Evolutionary conservation across 2,329 filamentous ascomycete genomes (phyloP), one percentile per base, ranked within the genome.

Genomic region (Diplodia mutila): DNA sequence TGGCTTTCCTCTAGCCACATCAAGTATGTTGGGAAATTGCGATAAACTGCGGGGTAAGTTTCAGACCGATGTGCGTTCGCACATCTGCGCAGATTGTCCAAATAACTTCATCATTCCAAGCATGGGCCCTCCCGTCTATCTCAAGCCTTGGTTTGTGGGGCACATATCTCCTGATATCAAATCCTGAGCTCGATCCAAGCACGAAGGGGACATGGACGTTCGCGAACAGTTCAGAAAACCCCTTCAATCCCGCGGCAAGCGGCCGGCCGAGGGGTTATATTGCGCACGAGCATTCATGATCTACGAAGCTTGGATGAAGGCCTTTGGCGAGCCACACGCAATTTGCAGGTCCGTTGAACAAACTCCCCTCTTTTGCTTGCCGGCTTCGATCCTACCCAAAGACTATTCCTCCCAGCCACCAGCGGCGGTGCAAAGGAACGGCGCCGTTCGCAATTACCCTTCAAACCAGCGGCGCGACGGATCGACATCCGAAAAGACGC

Each of bases 171-270:
- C 49, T 52, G 49, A 52, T 18, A 6, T 54, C 42, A 46, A 46
- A 46, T 11, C n/a, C 21, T 21, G 25, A 49, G 57, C 39, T 49
- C n/a, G 9, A 27, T 34, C 25, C 57, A 29, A 32, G 39, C 11
- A 25, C 37, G 27, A 48, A 27, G 57, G 39, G 25, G n/a, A 27
- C 14, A 11, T 37, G 8, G 21, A 11, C 1, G 25, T 32, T 18
- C 16, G 25, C 29, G 27, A 55, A 23, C 16, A 42, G 25, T 12
- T 7, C 21, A n/a, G 8, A 11, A 46, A 37, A 6, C 29, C 59
- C 59, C 46, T 51, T 63, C 27, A 63, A 63, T 63, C 42, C 29
- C 42, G 59, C 59, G 46, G 59, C 42, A 63, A 51, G 21, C 57
- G 42, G 39, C n/a, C 42, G 18, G 7, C 16, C 39, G 16, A 32